Base-by-base conservation (phyloP, 495 filamentous ascomycete species). In the Evansstolkia leycettana region DNA sequence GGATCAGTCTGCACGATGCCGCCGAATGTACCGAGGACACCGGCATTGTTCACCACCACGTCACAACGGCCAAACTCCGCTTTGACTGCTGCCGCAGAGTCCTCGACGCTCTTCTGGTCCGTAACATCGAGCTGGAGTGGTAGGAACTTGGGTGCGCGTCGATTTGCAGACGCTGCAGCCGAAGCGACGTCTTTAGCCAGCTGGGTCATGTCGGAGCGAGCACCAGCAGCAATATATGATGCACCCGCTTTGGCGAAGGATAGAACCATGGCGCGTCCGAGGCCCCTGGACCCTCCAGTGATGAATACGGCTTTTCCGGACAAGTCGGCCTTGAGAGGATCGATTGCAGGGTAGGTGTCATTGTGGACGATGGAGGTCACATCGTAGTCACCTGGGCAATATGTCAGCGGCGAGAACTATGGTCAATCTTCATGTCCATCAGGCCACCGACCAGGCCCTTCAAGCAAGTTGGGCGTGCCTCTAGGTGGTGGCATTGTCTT, bases 41-140 rank as follows among this genome's bases (percentile, higher is more conserved):
- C 69, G 4, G 58, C 56, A 24, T 69, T 68, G 41, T 65, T 67
- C 24, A 73, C 49, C 3, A 73, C 28, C 14, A 74, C 66, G 39
- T 74, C 72, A 9, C 72, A 42, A 15, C 64, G 52, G 27, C 57
- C 50, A 3, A 45, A 59, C 5, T 57, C 37, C 3, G 41, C 43
- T 20, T 41, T 40, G 37, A 72, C 59, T 7, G 50, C 31, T 3
- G 56, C 51, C 13, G 62, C 67, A 1, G 65, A 46, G 5, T 50
- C 37, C 16, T 57, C 51, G 2, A 65, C 55, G 12, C 41, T 52
- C 13, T 42, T 30, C 57, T 54, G 60, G 32, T 69, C 50, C 9
- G 45, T 50, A 2, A 70, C 41, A 38, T 72, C 67, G 32, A 62
- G 56, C 13, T 57, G 37, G 28, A 66, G 29, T 51, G 55, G 62